phyloP scores from a whole-genome alignment of 208 protist genomes.

The Novymonas esmeraldas region DNA sequence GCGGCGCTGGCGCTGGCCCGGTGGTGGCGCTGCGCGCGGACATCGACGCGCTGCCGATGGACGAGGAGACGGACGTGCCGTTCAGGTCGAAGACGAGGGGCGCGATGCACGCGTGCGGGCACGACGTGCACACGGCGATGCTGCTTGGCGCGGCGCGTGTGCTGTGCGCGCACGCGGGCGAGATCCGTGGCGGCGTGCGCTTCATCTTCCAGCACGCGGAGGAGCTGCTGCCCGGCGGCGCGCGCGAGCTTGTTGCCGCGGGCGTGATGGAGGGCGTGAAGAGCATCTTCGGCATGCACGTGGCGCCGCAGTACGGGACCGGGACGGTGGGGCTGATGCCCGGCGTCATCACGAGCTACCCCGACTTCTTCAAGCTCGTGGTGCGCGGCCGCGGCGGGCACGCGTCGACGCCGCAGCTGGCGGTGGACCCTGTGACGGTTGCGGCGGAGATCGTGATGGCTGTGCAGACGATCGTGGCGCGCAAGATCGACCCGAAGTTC shows the following conservation, averaged over 20 bases:
- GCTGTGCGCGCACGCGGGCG: conserved; percentile 46
- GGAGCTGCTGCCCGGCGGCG: conserved; percentile 64
- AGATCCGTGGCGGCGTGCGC: conserved; percentile 63
- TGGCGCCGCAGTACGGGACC: conserved; percentile 28
- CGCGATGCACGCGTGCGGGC: conserved; percentile 76
- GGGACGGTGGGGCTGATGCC: conserved; percentile 35
- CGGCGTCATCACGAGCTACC: conserved; percentile 38
- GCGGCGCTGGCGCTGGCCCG: conserved; percentile 51
- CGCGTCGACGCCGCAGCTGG: conserved; percentile 60
- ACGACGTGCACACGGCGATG: conserved; percentile 76
- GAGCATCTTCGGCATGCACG: conserved; percentile 63
- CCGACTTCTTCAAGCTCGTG: conserved; percentile 55
- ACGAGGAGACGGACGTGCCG: conserved; percentile 64
- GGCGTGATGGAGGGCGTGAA: conserved; percentile 61
- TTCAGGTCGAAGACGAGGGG: conserved; percentile 62
- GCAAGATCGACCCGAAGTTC: conserved; percentile 38
- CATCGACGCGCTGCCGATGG: conserved; percentile 73
- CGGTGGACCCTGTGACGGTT: conserved; percentile 64
- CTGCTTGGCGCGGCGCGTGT: conserved; percentile 72
- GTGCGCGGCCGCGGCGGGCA: conserved; percentile 61
- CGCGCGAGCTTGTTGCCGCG: conserved; percentile 46
- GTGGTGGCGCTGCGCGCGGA: conserved; percentile 64
- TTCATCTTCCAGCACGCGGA: conserved; percentile 83
- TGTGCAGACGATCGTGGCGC: conserved; percentile 66
- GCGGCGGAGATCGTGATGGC: conserved; percentile 55